Evolutionary conservation across 176 grass and related monocot species (phyloP).

Genomic region (Zizania latifolia): DNA sequence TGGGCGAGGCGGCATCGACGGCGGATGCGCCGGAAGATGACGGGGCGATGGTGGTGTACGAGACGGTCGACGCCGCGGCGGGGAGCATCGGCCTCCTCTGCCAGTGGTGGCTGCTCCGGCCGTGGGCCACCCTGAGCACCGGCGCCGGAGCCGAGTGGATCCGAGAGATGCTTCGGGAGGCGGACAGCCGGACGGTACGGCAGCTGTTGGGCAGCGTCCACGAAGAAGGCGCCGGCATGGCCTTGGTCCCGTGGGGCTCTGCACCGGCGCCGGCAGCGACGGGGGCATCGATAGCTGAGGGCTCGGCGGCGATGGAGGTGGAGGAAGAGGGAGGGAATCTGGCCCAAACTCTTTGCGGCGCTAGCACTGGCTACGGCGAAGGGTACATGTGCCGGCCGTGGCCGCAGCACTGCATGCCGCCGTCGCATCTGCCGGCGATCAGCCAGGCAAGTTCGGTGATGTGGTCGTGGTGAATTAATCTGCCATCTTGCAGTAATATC

Average conservation of each 20-base stretch:
- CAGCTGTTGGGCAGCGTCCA: background rate
- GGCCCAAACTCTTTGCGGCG: background rate
- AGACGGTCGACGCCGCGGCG: background rate
- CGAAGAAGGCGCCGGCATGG: constrained; percentile 6
- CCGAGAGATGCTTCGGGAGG: constrained; percentile 25
- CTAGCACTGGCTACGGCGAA: background rate
- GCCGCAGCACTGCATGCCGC: constrained; percentile 37
- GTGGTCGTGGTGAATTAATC: constrained; percentile 31
- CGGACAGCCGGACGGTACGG: constrained; percentile 31
- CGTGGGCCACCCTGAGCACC: background rate
- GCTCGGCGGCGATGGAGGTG: constrained; percentile 29
- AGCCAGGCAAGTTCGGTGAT: constrained; percentile 23
- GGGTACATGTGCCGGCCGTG: constrained; percentile 12
- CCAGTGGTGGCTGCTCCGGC: background rate
- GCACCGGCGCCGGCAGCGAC: background rate
- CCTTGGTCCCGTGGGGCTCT: constrained; percentile 30
- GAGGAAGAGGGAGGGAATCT: background rate
- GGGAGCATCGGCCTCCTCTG: background rate
- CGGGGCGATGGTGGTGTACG: constrained; percentile 5
- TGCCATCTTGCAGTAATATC: too few species aligned
- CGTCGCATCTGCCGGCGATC: background rate
- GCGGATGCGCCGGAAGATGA: background rate
- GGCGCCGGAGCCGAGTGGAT: constrained; percentile 6
- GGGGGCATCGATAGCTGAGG: background rate
- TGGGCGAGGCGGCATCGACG: constrained; percentile 11